Percentiles rank a stretch among this genome's conserved stretches.
phyloP scores from a whole-genome alignment of 2,329 filamentous ascomycete genomes.

The Penicillium brasilianum region DNA sequence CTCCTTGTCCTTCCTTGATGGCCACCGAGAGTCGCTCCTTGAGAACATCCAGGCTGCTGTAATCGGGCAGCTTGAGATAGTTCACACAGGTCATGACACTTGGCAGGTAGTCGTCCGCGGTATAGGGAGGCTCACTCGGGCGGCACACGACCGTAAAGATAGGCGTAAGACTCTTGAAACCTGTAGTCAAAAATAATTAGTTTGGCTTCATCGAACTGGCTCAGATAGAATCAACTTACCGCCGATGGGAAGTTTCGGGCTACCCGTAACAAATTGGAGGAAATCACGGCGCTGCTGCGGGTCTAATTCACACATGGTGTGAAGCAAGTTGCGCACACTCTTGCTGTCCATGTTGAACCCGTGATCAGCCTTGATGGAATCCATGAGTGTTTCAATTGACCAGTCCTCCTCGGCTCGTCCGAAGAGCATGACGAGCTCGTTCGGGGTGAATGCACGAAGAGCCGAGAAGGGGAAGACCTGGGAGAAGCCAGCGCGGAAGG shows the following conservation, averaged over 20 bases:
- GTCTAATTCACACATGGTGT: slow-evolving; percentile 89
- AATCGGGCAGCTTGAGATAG: slow-evolving; percentile 96
- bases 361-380: slow-evolving; percentile 98
- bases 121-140: slow-evolving; percentile 92
- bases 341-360: slow-evolving; percentile 98
- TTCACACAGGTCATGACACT: slow-evolving; percentile 99
- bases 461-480: slow-evolving; percentile 96
- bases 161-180: slow-evolving; percentile 94
- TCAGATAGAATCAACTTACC: slow-evolving; percentile 62
- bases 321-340: slow-evolving; percentile 89
- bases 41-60: slow-evolving; percentile 77
- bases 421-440: slow-evolving; percentile 93
- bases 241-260: slow-evolving; percentile 96
- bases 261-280: slow-evolving; percentile 96
- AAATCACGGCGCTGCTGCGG: slow-evolving; percentile 83
- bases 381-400: slow-evolving; percentile 95
- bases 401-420: slow-evolving; percentile 93
- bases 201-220: neutral
- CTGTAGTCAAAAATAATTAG: slow-evolving; percentile 53
- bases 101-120: slow-evolving; percentile 95
- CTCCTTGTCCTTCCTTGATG: slow-evolving; percentile 93
- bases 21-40: slow-evolving; percentile 79
- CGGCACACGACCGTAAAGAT: slow-evolving; percentile 99
- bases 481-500: slow-evolving; percentile 89
- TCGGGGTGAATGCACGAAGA: slow-evolving; percentile 89